phyloP scores from a whole-genome alignment of 83 land plant genomes.

The Thuja plicata region DNA sequence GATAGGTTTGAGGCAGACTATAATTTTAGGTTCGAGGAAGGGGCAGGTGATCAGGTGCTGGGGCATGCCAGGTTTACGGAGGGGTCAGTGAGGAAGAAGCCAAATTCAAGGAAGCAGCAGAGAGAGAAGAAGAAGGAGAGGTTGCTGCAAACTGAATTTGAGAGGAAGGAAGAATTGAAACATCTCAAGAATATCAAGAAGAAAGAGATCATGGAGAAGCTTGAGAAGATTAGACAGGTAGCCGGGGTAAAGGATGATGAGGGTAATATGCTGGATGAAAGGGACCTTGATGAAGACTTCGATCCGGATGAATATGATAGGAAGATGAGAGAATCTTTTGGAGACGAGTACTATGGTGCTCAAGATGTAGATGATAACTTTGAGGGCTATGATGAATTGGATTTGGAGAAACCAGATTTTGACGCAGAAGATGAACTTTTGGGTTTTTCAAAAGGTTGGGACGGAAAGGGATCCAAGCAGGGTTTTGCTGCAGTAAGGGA shows the following conservation, averaged over 20 bases:
- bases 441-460: conserved; percentile 77
- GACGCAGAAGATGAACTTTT: conserved; percentile 79
- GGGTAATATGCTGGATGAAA: conserved; percentile 23
- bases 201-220: conserved; percentile 85
- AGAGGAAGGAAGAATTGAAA: conserved; percentile 85
- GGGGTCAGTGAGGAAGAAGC: conserved; percentile 82
- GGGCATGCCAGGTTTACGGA: conserved; percentile 73
- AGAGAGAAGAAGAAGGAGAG: conserved; percentile 75
- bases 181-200: conserved; percentile 92
- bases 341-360: conserved; percentile 69
- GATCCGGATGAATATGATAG: conserved; percentile 91
- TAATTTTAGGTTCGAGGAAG: conserved; percentile 79
- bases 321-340: conserved; percentile 84
- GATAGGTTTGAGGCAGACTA: conserved; percentile 72
- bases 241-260: conserved; percentile 65
- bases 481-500: conserved; percentile 40
- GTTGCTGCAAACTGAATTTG: conserved; percentile 48
- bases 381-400: conserved; percentile 46
- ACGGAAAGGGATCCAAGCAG: conserved; percentile 23
- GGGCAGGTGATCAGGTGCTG: conserved; percentile 59
- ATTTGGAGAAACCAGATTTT: conserved; percentile 77
- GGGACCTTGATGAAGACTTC: conserved; percentile 91
- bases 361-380: conserved; percentile 69
- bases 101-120: conserved; percentile 54
- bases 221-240: conserved; percentile 61